phyloP scores from a whole-genome alignment of 148 eudicot species.

The Camellia japonica region DNA sequence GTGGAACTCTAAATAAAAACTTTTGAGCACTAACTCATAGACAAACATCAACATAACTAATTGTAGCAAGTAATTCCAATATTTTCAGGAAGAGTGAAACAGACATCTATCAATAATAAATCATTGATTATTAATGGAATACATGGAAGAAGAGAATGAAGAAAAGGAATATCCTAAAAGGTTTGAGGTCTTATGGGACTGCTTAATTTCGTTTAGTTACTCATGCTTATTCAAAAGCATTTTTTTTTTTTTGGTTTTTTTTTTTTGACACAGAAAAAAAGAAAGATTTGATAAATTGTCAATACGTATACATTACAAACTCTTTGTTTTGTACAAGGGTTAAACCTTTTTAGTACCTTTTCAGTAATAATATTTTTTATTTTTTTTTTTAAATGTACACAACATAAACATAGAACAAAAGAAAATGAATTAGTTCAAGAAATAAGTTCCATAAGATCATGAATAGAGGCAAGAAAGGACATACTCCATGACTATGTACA shows the following conservation, averaged over 20 bases:
- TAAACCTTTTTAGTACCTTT: too few species aligned
- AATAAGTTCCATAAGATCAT: not conserved
- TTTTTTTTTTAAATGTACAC: too few species aligned
- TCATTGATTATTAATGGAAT: not conserved
- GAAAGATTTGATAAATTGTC: not conserved
- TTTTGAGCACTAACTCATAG: not conserved
- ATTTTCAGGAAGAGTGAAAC: too few species aligned
- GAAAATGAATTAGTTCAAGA: not conserved
- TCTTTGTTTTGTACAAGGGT: too few species aligned
- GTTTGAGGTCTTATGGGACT: not conserved
- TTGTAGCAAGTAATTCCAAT: not conserved
- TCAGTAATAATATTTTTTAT: too few species aligned
- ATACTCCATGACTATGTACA: slow-evolving; percentile 72
- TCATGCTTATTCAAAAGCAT: not conserved
- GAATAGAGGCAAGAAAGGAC: slow-evolving; percentile 20
- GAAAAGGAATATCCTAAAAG: not conserved
- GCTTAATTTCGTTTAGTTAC: not conserved
- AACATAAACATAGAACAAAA: not conserved
- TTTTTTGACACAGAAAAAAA: not conserved
- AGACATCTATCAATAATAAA: not conserved
- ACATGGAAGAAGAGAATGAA: not conserved
- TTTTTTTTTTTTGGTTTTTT: not conserved
- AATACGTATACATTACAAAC: not conserved
- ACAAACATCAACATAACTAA: not conserved
- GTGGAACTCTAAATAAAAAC: not conserved